Evolutionary conservation across 1,284 basidiomycete genomes (phyloP).

Genomic region (Cutaneotrichosporon dermatis): DNA sequence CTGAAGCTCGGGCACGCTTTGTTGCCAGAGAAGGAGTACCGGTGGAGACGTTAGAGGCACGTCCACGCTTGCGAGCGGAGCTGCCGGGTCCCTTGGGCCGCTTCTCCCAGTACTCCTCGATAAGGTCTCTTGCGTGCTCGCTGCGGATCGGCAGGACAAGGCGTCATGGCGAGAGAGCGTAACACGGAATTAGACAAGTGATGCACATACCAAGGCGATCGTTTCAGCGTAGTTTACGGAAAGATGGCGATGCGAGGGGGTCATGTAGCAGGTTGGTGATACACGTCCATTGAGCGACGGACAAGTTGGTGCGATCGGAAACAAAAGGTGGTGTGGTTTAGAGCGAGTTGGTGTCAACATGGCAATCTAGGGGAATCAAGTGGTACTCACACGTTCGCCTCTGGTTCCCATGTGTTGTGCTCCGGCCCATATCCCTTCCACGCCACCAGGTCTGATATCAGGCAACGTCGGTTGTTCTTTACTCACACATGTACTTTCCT

Average conservation of each 20-base stretch:
- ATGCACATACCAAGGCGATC: background rate
- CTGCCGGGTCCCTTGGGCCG: conserved; percentile 11
- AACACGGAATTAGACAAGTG: background rate
- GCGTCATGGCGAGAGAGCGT: background rate
- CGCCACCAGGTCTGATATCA: conserved; percentile 40
- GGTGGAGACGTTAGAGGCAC: conserved; percentile 10
- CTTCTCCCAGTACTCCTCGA: conserved; percentile 37
- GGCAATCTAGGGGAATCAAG: background rate
- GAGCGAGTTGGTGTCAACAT: background rate
- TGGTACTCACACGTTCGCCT: conserved; percentile 41
- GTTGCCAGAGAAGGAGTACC: conserved; percentile 3
- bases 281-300: too few relatives aligned
- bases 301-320: too few relatives aligned
- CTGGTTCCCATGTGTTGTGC: conserved; percentile 47
- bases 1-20: conserved; percentile 5
- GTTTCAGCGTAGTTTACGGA: background rate
- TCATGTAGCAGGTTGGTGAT: too few relatives aligned
- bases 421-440: conserved; percentile 49
- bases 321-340: too few relatives aligned
- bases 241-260: too few relatives aligned
- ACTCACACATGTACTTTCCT: conserved; percentile 16
- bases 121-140: conserved; percentile 33
- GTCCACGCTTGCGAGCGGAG: conserved; percentile 22
- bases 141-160: conserved; percentile 14
- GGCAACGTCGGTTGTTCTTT: conserved; percentile 6